Evolutionary conservation across 148 eudicot species (phyloP), one percentile per base, ranked within the genome.

Genomic region (Rhododendron ovatum): DNA sequence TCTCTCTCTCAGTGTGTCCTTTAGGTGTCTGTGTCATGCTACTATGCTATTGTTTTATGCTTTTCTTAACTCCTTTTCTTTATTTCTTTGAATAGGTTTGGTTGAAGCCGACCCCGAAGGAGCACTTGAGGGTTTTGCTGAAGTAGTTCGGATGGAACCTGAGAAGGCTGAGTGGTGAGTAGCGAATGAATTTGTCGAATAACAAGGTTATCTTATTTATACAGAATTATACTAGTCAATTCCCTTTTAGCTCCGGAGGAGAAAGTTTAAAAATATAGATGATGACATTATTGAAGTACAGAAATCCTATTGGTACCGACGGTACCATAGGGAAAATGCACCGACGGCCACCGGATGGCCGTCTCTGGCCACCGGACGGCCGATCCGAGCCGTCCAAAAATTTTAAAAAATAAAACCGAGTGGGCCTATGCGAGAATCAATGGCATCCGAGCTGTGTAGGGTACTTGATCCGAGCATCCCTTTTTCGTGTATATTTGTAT

Each of bases 61-160:
- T 79, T 47, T 79, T 48, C 35, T 79, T 79, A 6, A 35, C 45
- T 57, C 20, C 41, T 79, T 77, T 61, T 63, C 22, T 30, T 20
- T 33, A 45, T 79, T 47, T 80, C 80, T 73, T 15, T 94, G 78
- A 93, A 93, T 79, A 59, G 99, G 98, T 82, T 79, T 95, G 93
- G 94, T 94, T 89, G 99, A 97, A 82, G 93, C 95, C 81, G 99
- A 97, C 85, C 96, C 98, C 18, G 93, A 95, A 88, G 98, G 91
- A 57, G 99, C 99, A 63, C 96, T 97, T 85, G 91, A 91, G 69
- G 99, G 99, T 80, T 97, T 97, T 83, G 93, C 94, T 69, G 95
- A 95, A 91, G 96, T 95, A 79, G 95, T 95, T 85, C 85, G 87
- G 55, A 95, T 94, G 98, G 98, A 95, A 87, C 94, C 95, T 78